phyloP scores from a whole-genome alignment of 306 rosid species.

The Lithocarpus polystachyus region DNA sequence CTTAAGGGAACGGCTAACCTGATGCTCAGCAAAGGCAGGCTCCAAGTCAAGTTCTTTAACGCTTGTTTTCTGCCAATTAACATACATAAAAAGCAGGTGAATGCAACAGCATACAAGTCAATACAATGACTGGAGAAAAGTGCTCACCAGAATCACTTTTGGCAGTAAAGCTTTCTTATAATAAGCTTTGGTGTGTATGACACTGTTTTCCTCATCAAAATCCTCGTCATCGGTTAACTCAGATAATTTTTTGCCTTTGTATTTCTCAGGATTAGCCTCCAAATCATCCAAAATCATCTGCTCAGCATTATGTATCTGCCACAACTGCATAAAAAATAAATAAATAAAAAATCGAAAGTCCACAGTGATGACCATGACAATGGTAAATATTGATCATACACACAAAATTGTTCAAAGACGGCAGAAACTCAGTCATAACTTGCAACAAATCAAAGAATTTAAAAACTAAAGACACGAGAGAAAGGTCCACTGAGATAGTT shows the following conservation, averaged over 20 bases:
- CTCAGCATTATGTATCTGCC: constrained; percentile 94
- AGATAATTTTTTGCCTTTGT: constrained; percentile 62
- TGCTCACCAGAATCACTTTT: constrained; percentile 68
- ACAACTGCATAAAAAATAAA: constrained; percentile 54
- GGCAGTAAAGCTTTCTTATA: constrained; percentile 68
- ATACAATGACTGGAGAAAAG: constrained; percentile 15
- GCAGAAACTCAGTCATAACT: background rate
- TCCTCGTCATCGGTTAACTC: constrained; percentile 73
- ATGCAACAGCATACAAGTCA: constrained; percentile 22
- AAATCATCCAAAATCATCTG: constrained; percentile 83
- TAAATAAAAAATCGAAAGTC: background rate
- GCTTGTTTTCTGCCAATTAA: constrained; percentile 70
- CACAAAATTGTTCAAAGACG: background rate
- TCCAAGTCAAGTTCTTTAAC: constrained; percentile 89
- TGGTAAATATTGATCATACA: background rate
- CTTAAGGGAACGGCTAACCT: constrained; percentile 49
- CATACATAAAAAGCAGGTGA: constrained; percentile 28
- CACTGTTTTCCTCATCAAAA: constrained; percentile 71
- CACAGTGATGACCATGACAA: constrained; percentile 7
- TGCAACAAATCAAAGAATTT: background rate
- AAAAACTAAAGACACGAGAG: background rate
- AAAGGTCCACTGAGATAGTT: background rate
- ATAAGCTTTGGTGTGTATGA: constrained; percentile 56
- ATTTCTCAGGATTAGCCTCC: constrained; percentile 77
- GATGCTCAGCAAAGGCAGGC: constrained; percentile 82